Base-by-base conservation (phyloP, 345 rosid species). In the Citrus mangshanensis region DNA sequence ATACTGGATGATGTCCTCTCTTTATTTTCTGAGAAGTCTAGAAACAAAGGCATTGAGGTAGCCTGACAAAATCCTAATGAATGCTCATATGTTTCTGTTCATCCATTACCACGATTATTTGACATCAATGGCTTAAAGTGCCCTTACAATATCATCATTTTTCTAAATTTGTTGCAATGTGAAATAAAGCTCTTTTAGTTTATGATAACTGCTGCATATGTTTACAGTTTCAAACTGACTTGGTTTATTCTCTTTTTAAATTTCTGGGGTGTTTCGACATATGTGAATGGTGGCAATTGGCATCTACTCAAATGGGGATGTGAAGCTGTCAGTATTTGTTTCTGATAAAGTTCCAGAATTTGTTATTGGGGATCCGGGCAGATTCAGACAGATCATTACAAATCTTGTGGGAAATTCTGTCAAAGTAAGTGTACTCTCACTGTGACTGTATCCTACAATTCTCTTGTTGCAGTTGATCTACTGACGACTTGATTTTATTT, bases 331-430 rank as follows among this genome's bases (percentile, higher is more conserved):
- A 16, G 97, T 94, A 5, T 94, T 90, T 66, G 95, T 96, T 78
- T 93, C 99, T 60, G 93, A 89, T 82, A 86, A 89, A 85, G 97
- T 96, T 80, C 99, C 99, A 1, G 97, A 93, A 77, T 81, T 87
- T 77, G 92, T 94, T 60, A 81, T 82, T 72, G 99, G 99, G 37
- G 99, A 96, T 83, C 98, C 99, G 1, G 98, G 98, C 76, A 89
- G 99, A 83, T 96, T 96, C 81, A 87, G 99, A 83, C 99, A 93
- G 89, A 93, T 96, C 27, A 89, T 94, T 72, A 96, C 95, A 60
- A 96, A 96, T 83, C 97, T 96, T 59, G 98, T 96, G 0, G 99
- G 99, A 14, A 96, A 96, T 84, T 96, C 99, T 34, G 97, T 96
- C 58, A 96, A 96, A 88, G 99, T 93, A 79, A 89, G 92, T 87